These are phyloP conservation scores for Fraxinus paxiana DNA, from an alignment of 305 asterid genomes.

Conservation along the genomic window DNA sequence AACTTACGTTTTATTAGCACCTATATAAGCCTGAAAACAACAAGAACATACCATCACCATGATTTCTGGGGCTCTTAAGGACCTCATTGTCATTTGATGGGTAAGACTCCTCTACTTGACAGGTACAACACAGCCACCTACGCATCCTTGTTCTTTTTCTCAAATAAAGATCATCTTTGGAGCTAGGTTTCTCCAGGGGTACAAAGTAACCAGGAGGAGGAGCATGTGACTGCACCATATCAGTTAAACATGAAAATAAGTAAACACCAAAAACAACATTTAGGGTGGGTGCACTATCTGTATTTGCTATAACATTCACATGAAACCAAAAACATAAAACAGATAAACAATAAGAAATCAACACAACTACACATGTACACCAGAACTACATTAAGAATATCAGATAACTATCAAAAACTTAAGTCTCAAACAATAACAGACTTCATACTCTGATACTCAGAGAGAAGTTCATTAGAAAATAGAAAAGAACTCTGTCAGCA, in stretches of 20 bases:
- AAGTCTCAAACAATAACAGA: neutral
- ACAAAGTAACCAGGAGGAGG: constrained; percentile 75
- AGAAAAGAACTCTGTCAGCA: constrained; percentile 5
- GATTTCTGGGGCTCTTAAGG: constrained; percentile 66
- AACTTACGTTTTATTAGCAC: neutral
- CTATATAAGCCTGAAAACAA: constrained; percentile 11
- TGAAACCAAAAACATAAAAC: neutral
- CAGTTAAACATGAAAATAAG: constrained; percentile 15
- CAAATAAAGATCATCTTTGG: constrained; percentile 54
- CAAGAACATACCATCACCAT: constrained; percentile 53
- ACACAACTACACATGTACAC: constrained; percentile 13
- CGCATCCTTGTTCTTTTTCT: constrained; percentile 83
- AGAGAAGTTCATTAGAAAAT: constrained; percentile 6
- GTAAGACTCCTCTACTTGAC: constrained; percentile 78
- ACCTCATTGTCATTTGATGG: constrained; percentile 67
- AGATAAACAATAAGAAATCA: neutral
- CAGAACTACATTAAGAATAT: constrained; percentile 13
- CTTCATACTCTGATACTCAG: neutral
- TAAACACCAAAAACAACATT: neutral
- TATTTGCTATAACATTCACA: neutral
- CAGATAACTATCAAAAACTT: neutral
- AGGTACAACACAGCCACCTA: constrained; percentile 87
- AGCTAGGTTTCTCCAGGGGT: constrained; percentile 49
- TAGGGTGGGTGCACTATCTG: neutral
- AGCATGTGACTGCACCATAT: constrained; percentile 56